Evolutionary conservation across 495 filamentous ascomycete species (phyloP), one percentile per base, ranked within the genome.

Genomic region (Immersiella caudata): DNA sequence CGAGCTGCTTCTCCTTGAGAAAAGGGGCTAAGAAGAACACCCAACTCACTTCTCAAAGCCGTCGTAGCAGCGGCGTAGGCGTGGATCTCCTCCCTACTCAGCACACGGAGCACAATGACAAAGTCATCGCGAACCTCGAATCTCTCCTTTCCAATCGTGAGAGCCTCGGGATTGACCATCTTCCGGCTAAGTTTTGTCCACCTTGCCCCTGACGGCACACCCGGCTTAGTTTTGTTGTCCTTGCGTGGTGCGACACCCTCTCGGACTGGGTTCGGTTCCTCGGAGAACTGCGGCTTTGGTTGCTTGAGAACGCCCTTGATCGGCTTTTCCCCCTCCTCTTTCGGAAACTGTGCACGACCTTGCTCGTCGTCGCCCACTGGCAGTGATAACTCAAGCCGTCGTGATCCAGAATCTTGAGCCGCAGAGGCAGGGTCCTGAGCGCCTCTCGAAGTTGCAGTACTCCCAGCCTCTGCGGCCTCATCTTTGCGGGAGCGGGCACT

Each of bases 151-250:
- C 87, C 91, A 16, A 87, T 82, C 66, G 89, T 87, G 60, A 96
- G 79, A 0, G 93, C 92, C 64, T 89, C 89, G 0, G 92, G 92
- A 70, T 93, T 96, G 70, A 96, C 92, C 62, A 94, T 82, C 62
- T 88, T 85, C 27, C 93, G 86, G 76, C 89, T 90, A 73, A 96
- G 91, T 82, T 94, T 96, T 49, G 93, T 96, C 93, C 93, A 96
- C 54, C 91, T 84, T 3, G 93, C 93, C 36, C 88, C 89, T 0
- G 88, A 80, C 6, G 92, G 93, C 62, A 94, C 91, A 24, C 88
- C 87, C 55, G 79, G 79, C 70, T 83, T 84, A 67, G 88, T 90
- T 77, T 92, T 92, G 58, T 90, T 88, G 61, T 93, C 91, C 77
- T 94, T 95, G 73, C 93, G 84, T 18, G 93, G 93, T 4, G 92